These are phyloP conservation scores for Picochlorum sp. DNA, from an alignment of 139 green algal genomes.

Conservation along the genomic window DNA sequence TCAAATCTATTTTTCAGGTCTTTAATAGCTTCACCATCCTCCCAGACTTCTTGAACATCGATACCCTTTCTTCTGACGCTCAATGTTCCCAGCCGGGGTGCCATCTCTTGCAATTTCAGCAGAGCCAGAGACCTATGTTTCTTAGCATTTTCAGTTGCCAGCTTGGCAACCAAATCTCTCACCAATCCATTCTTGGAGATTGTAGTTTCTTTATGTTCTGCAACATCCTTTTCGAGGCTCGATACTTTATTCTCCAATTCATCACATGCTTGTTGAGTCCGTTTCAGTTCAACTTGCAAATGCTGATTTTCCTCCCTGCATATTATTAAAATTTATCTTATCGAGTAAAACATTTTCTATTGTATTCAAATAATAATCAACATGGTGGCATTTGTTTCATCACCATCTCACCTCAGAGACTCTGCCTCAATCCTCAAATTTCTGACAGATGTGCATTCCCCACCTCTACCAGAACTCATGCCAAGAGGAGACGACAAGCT, in stretches of 20 bases:
- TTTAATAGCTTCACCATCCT: slow-evolving; percentile 61
- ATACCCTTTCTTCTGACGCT: slow-evolving; percentile 18
- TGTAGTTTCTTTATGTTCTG: background rate
- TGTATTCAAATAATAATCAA: no score
- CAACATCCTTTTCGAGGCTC: slow-evolving; percentile 1
- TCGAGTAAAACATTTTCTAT: no score
- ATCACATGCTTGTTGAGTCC: slow-evolving; percentile 26
- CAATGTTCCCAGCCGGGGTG: slow-evolving; percentile 27
- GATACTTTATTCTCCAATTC: slow-evolving; percentile 29
- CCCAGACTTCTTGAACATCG: slow-evolving; percentile 51
- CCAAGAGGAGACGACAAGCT: no score
- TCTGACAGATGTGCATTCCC: background rate
- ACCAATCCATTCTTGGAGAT: background rate
- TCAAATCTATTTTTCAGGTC: slow-evolving; percentile 29
- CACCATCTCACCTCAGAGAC: background rate
- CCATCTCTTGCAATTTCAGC: slow-evolving; percentile 22
- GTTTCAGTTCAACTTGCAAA: slow-evolving; percentile 11
- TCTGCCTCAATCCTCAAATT: background rate
- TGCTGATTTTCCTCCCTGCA: slow-evolving; percentile 6
- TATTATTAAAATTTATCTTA: no score
- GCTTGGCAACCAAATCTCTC: slow-evolving; percentile 5
- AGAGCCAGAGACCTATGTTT: slow-evolving; percentile 16
- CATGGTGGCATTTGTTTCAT: no score
- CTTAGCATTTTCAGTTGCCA: slow-evolving; percentile 8
- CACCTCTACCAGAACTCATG: no score